phyloP scores from a whole-genome alignment of 1,139 yeast species.

The Meyerozyma smithsonii region DNA sequence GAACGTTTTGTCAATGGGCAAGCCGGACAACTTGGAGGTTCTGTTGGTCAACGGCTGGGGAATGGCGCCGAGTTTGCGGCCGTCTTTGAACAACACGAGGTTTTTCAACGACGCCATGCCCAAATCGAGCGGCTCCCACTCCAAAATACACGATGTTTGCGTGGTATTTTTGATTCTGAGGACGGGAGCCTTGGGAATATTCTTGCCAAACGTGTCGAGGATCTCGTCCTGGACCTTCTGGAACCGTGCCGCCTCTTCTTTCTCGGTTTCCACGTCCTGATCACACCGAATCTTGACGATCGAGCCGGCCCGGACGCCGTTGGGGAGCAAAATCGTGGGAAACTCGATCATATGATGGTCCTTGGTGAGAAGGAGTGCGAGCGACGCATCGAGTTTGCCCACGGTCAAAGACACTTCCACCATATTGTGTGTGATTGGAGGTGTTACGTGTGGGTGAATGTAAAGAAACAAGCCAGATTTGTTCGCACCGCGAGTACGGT shows the following conservation, averaged over 20 bases:
- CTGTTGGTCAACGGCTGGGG: slow-evolving; percentile 80
- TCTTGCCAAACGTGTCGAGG: slow-evolving; percentile 63
- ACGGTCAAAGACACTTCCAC: slow-evolving; percentile 90
- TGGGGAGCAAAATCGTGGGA: slow-evolving; percentile 88
- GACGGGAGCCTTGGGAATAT: slow-evolving; percentile 70
- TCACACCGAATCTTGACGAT: slow-evolving; percentile 83
- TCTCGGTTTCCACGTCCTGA: slow-evolving; percentile 69
- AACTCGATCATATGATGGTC: slow-evolving; percentile 95
- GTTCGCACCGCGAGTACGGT: not conserved
- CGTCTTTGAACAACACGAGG: slow-evolving; percentile 74
- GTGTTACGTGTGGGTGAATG: too few relatives aligned
- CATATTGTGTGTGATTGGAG: slow-evolving; percentile 31
- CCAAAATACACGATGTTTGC: slow-evolving; percentile 90
- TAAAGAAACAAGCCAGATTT: not conserved
- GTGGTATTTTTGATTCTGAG: slow-evolving; percentile 74
- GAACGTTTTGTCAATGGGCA: slow-evolving; percentile 81
- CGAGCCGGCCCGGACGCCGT: slow-evolving; percentile 91
- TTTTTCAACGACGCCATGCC: slow-evolving; percentile 82
- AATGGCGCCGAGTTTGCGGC: slow-evolving; percentile 73
- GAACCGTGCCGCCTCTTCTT: slow-evolving; percentile 54
- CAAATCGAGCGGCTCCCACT: slow-evolving; percentile 83
- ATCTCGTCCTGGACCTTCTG: slow-evolving; percentile 69
- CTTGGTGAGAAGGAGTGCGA: slow-evolving; percentile 82
- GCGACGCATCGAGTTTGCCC: slow-evolving; percentile 91
- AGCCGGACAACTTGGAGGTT: slow-evolving; percentile 84